These are phyloP conservation scores for Podospora didyma DNA, from an alignment of 495 filamentous ascomycete genomes.

Conservation along the genomic window DNA sequence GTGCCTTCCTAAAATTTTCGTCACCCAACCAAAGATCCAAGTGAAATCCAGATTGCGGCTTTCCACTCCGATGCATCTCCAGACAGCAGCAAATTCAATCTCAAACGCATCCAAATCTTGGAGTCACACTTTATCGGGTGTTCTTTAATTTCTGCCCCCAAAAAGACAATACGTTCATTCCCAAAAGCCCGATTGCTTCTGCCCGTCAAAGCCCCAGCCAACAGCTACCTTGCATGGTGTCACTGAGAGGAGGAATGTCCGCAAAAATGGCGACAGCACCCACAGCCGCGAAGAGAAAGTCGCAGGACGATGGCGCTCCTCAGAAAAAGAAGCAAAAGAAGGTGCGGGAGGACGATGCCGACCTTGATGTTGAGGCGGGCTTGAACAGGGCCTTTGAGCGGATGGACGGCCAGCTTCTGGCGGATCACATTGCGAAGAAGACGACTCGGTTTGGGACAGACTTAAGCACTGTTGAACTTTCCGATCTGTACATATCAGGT, in stretches of 20 bases:
- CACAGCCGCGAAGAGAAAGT: slow-evolving; percentile 27
- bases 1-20: too few species aligned
- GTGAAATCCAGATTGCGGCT: too few species aligned
- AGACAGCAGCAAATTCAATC: too few species aligned
- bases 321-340: slow-evolving; percentile 52
- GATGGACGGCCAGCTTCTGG: slow-evolving; percentile 78
- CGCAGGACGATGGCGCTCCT: slow-evolving; percentile 29
- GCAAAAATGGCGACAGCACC: neutral
- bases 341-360: slow-evolving; percentile 52
- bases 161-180: too few species aligned
- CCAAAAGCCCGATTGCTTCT: too few species aligned
- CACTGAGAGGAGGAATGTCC: neutral
- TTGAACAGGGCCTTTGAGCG: slow-evolving; percentile 75
- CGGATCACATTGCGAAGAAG: slow-evolving; percentile 80
- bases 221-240: too few species aligned
- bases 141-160: too few species aligned
- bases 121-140: too few species aligned
- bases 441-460: slow-evolving; percentile 73
- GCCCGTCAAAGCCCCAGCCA: too few species aligned
- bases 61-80: too few species aligned
- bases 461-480: slow-evolving; percentile 75
- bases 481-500: slow-evolving; percentile 80
- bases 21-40: too few species aligned
- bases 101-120: too few species aligned
- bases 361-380: slow-evolving; percentile 57